Conservation (phyloP, 345 rosid genomes). For the Citropsis articulata region DNA sequence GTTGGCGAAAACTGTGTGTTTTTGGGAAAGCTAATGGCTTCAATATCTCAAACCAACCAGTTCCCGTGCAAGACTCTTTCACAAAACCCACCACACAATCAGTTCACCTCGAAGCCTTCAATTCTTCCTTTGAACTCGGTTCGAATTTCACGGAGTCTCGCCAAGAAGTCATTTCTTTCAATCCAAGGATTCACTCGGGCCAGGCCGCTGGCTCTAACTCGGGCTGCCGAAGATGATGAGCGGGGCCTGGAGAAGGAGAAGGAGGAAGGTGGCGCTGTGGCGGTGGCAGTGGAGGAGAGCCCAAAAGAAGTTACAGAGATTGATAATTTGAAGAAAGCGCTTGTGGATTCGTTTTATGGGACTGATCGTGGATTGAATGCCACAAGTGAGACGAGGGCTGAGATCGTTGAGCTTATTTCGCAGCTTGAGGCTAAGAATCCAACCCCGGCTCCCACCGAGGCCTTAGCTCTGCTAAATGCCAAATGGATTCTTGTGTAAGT, state of each 20-base stretch:
- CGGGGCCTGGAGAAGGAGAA: constrained; percentile 32
- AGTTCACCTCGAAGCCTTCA: constrained; percentile 20
- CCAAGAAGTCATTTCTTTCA: neutral
- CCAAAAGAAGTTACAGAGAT: constrained; percentile 43
- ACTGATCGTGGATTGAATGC: constrained; percentile 73
- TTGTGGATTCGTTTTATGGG: constrained; percentile 76
- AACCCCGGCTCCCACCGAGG: constrained; percentile 78
- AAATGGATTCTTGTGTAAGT: constrained; percentile 95
- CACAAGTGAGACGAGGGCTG: constrained; percentile 81
- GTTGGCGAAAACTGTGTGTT: neutral
- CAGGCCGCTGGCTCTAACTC: constrained; percentile 26
- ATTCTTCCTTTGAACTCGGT: constrained; percentile 7
- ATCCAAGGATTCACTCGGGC: constrained; percentile 16
- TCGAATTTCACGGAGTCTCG: neutral
- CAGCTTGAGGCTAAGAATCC: constrained; percentile 89
- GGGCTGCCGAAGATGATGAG: constrained; percentile 34
- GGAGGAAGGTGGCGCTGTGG: constrained; percentile 23
- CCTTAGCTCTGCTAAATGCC: constrained; percentile 73
- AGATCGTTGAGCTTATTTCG: constrained; percentile 82
- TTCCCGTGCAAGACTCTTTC: constrained; percentile 41
- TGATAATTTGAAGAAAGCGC: constrained; percentile 51
- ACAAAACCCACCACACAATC: constrained; percentile 10
- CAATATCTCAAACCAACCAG: constrained; percentile 41
- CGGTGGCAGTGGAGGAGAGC: constrained; percentile 44
- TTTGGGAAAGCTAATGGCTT: constrained; percentile 40